phyloP scores from a whole-genome alignment of 2,329 filamentous ascomycete species.

The Aspergillus brunneoviolaceus region DNA sequence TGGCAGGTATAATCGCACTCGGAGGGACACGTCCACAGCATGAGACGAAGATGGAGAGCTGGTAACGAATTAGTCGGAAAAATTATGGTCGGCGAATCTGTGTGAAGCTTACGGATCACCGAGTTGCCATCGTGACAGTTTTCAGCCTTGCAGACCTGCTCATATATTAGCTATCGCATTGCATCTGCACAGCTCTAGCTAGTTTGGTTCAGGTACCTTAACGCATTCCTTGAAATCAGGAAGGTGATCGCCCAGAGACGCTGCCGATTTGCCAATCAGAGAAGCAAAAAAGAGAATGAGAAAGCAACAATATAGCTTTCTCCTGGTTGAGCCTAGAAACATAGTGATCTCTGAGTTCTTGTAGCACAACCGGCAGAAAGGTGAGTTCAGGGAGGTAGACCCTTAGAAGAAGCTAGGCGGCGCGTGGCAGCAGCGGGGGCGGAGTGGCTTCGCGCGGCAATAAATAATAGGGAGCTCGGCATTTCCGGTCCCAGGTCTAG shows the following conservation, averaged over 20 bases:
- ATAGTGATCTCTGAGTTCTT: conserved; percentile 26
- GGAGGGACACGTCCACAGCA: conserved; percentile 86
- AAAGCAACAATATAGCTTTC: conserved; percentile 25
- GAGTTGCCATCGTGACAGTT: conserved; percentile 72
- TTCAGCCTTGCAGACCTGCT: conserved; percentile 72
- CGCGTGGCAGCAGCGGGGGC: conserved; percentile 11
- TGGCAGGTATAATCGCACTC: conserved; percentile 99
- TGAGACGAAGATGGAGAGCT: conserved; percentile 82
- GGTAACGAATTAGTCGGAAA: conserved; percentile 15
- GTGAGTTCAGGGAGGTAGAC: conserved; percentile 16
- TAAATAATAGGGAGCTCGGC: conserved; percentile 10
- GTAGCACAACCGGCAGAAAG: conserved; percentile 12
- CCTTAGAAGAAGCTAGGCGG: conserved; percentile 1
- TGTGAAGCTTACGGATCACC: conserved; percentile 64
- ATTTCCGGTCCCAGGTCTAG: conserved; percentile 4
- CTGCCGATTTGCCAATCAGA: conserved; percentile 49
- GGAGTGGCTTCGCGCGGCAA: conserved; percentile 15
- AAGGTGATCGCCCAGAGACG: conserved; percentile 79
- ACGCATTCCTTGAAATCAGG: conserved; percentile 88
- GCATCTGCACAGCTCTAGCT: neutral
- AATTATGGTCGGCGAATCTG: conserved; percentile 10
- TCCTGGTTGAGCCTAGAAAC: conserved; percentile 23
- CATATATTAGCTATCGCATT: conserved; percentile 19
- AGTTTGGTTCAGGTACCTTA: conserved; percentile 56
- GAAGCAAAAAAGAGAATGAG: conserved; percentile 34